Evolutionary conservation across 169 alveolate species (phyloP).

Genomic region (Haemoproteus tartakovskyi): DNA sequence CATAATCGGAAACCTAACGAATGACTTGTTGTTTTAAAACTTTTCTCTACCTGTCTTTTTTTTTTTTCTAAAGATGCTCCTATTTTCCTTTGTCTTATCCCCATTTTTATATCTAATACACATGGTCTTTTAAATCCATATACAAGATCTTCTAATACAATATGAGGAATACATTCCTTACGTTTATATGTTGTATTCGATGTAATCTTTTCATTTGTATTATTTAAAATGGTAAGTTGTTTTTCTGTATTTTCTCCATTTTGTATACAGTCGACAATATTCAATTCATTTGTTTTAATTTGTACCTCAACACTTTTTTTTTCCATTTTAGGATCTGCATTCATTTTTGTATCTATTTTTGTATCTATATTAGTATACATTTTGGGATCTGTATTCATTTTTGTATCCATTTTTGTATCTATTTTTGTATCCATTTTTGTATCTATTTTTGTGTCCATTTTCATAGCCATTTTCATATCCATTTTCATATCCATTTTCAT

Average conservation of each 20-base stretch:
- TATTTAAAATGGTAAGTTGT: too few relatives aligned
- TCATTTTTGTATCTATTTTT: too few relatives aligned
- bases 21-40: slow-evolving; percentile 72
- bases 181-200: slow-evolving; percentile 2
- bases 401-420: too few relatives aligned
- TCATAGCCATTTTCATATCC: too few relatives aligned
- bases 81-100: slow-evolving; percentile 70
- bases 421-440: too few relatives aligned
- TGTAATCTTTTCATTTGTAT: background rate
- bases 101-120: slow-evolving; percentile 76
- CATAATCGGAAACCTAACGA: slow-evolving; percentile 76
- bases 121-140: slow-evolving; percentile 72
- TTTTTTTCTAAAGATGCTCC: slow-evolving; percentile 72
- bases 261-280: background rate
- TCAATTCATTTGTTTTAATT: too few relatives aligned
- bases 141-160: slow-evolving; percentile 72
- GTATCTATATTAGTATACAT: too few relatives aligned
- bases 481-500: too few relatives aligned
- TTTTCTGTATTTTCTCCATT: background rate
- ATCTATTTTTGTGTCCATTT: too few relatives aligned
- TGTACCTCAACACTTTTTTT: too few relatives aligned
- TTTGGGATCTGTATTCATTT: too few relatives aligned
- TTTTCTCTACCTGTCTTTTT: slow-evolving; percentile 70
- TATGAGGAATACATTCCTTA: slow-evolving; percentile 62
- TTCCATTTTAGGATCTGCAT: too few relatives aligned